Evolutionary conservation across 2,329 filamentous ascomycete species (phyloP), one percentile per base, ranked within the genome.

Genomic region (Capronia coronata): DNA sequence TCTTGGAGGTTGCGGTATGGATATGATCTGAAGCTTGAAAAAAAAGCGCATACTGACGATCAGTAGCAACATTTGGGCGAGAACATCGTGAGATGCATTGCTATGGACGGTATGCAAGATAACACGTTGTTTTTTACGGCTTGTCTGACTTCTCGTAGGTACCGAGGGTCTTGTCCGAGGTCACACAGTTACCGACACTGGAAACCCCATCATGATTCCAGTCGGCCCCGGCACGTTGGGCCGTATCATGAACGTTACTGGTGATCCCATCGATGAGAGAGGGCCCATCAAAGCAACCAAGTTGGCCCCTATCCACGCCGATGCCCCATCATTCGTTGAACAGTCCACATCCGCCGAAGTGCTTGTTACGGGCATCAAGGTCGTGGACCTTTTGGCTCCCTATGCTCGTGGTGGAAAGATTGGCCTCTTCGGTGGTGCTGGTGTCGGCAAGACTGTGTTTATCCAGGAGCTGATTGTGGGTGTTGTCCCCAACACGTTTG

Each of bases 371-470:
- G 93, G 93, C 84, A 98, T 98, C 83, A 98, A 98, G 86, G 93
- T 98, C 74, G 93, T 98, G 77, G 93, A 98, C 74, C 82, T 98
- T 63, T 84, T 98, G 68, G 93, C 93, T 67, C 93, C 93, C 68
- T 98, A 98, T 76, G 93, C 93, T 72, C 93, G 93, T 94, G 93
- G 93, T 88, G 93, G 93, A 84, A 98, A 98, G 86, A 98, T 98
- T 82, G 93, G 93, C 87, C 89, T 98, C 65, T 98, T 98, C 79
- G 93, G 93, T 78, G 93, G 93, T 91, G 93, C 93, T 67, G 93
- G 93, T 94, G 93, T 98, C 81, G 93, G 93, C 76, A 98, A 98
- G 86, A 98, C 93, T 73, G 93, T 98, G 72, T 98, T 97, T 82
- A 98, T 98, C 75, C 93, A 98, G 83, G 93, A 98, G 79, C 79